Base-by-base conservation (phyloP, 352 stramenopile genomes). In the Peronospora destructor region DNA sequence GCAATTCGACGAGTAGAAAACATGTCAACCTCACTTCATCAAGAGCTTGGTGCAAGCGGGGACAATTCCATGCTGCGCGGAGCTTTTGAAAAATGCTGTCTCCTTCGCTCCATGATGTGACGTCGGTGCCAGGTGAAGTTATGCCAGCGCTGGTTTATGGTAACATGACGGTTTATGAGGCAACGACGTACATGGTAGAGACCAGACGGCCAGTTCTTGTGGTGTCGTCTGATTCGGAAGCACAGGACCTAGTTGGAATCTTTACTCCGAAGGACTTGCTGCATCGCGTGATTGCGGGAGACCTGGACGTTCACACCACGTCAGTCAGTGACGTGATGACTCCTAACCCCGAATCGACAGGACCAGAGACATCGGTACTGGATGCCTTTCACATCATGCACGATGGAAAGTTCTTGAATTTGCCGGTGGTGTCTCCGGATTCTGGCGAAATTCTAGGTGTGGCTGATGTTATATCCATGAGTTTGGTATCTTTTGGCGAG, bases 371-470 rank as follows among this genome's bases (percentile, higher is more conserved):
- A 6, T 97, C 92, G 0, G 86, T 98, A 9, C 59, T 98, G 9
- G 95, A 98, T 53, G 96, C 95, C 0, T 90, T 99, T 58, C 95
- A 98, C 65, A 97, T 97, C 41, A 98, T 98, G 94, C 94, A 98
- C 50, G 95, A 98, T 44, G 94, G 97, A 19, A 95, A 93, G 37
- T 99, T 98, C 61, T 67, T 98, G 17, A 98, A 97, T 46, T 58
- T 99, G 26, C 96, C 96, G 4, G 95, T 99, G 2, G 93, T 97
- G 60, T 76, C 75, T 34, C 61, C 63, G 6, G 56, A 74, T 6
- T 83, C 76, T 6, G 73, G 77, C 4, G 74, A 89, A 41, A 85
- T 95, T 45, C 56, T 87, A 34, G 84, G 84, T 9, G 71, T 93
- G 10, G 81, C 83, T 5, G 83, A 95, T 56, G 83, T 93, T 0